Evolutionary conservation across 306 rosid species (phyloP), one percentile per base, ranked within the genome.

Genomic region (Fragaria ananassa): DNA sequence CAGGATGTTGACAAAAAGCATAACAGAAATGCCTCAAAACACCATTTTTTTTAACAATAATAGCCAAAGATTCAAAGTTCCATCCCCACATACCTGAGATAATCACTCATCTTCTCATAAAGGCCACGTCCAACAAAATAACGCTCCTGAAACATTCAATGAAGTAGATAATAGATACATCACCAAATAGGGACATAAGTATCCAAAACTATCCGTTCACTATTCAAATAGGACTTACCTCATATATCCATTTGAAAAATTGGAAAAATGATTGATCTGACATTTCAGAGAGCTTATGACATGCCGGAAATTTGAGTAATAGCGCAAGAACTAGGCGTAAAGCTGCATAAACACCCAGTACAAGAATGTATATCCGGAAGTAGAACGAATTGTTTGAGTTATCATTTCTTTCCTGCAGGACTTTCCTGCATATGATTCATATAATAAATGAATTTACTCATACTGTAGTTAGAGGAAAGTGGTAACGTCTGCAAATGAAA

Each of bases 51-150:
- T 66, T 70, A 37, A 18, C 12, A 42, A 34, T 11, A 14, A 53
- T 50, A 5, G 8, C 45, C 29, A 51, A 53, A 23, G 21, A 39
- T 37, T 21, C 14, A 56, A 72, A 23, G 39, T 60, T 60, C 57
- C 25, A 77, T 45, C 49, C 34, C 63, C 46, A 77, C 91, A 74
- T 15, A 95, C 98, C 98, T 89, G 89, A 89, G 87, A 82, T 95
- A 92, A 81, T 92, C 98, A 78, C 92, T 80, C 84, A 87, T 88
- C 76, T 82, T 83, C 83, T 95, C 98, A 80, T 83, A 90, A 76
- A 95, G 97, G 62, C 98, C 98, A 74, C 98, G 97, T 29, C 98
- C 98, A 68, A 95, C 98, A 74, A 54, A 95, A 79, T 95, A 95
- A 9, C 98, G 87, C 81, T 95, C 98, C 98, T 95, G 88, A 79